These are phyloP conservation scores for Byssothecium circinans DNA, from an alignment of 2,329 filamentous ascomycete species.

Conservation along the genomic window DNA sequence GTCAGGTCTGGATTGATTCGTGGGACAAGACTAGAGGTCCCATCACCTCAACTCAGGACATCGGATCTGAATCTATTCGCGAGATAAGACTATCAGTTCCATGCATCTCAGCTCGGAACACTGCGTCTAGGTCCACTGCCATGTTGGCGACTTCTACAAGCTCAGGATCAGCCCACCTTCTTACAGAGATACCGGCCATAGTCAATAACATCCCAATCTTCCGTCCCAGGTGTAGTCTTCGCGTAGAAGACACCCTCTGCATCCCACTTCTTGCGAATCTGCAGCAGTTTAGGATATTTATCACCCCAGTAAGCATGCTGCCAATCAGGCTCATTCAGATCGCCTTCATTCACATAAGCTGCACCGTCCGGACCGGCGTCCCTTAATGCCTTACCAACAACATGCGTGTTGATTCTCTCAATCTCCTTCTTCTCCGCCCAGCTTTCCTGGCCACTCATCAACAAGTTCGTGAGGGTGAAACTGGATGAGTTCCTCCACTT, in stretches of 20 bases:
- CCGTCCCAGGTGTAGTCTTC: constrained; percentile 38
- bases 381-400: constrained; percentile 32
- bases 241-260: constrained; percentile 39
- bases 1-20: too few relatives aligned
- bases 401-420: constrained; percentile 32
- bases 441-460: constrained; percentile 32
- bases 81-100: too few relatives aligned
- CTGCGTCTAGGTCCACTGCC: too few relatives aligned
- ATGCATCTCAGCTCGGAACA: too few relatives aligned
- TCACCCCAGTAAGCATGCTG: constrained; percentile 40
- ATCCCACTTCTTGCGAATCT: constrained; percentile 38
- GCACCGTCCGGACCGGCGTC: constrained; percentile 35
- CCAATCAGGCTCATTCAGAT: constrained; percentile 42
- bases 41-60: too few relatives aligned
- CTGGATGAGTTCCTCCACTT: constrained; percentile 41
- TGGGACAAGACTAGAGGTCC: too few relatives aligned
- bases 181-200: constrained; percentile 41
- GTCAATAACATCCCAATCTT: constrained; percentile 38
- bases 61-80: too few relatives aligned
- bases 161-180: constrained; percentile 9
- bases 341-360: constrained; percentile 42
- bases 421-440: constrained; percentile 34
- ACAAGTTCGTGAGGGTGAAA: constrained; percentile 39
- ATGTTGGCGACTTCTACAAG: too few relatives aligned
- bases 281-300: constrained; percentile 37